Base-by-base conservation (phyloP, 1,139 yeast genomes). In the Trichomonascaceae sp. region DNA sequence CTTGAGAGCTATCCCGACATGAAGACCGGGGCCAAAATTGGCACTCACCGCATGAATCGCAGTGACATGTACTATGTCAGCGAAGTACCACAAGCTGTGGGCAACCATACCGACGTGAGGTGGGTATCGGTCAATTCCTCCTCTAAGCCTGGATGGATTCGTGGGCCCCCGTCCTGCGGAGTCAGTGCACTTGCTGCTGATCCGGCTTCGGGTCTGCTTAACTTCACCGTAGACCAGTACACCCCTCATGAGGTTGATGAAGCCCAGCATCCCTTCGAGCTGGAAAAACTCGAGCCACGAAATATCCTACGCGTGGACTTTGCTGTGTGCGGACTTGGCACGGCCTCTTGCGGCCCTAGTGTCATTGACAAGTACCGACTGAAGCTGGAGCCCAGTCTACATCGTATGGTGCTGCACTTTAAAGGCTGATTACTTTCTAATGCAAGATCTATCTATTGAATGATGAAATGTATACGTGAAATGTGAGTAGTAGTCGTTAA, bases 61-160 rank as follows among this genome's bases (percentile, higher is more conserved):
- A 40, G 33, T 3, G 43, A 45, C 1, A 39, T 59, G 26, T 51
- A 46, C 38, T 45, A 43, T 28, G 30, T 34, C 17, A 59, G 57
- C 33, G 63, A 59, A 14, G 57, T 47, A 18, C 64, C 64, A 2
- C 64, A 59, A 40, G 64, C 58, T 27, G 55, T 56, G 37, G 62
- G 63, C 4, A 59, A 59, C 40, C 54, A 57, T 27, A 45, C 47
- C 27, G 59, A 52, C 29, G 56, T 59, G 8, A 41, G 50, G 13
- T 56, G 60, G 61, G 46, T 54, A 26, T 17, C 29, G 14, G 23
- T 20, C 11, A 20, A 20, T 11, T 8, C 23, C 23, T 8, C 23
- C 9, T n/a, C 27, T 25, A 8, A 13, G 16, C 16, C 27, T 13
- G 17, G 16, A 6, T 16, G 17, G 20, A 14, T 4, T 11, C n/a